Percentiles rank a stretch among this genome's conserved stretches.
Conservation (phyloP, 225 moss, liverwort and hornwort genomes). For the Thuidium tamariscinum region DNA sequence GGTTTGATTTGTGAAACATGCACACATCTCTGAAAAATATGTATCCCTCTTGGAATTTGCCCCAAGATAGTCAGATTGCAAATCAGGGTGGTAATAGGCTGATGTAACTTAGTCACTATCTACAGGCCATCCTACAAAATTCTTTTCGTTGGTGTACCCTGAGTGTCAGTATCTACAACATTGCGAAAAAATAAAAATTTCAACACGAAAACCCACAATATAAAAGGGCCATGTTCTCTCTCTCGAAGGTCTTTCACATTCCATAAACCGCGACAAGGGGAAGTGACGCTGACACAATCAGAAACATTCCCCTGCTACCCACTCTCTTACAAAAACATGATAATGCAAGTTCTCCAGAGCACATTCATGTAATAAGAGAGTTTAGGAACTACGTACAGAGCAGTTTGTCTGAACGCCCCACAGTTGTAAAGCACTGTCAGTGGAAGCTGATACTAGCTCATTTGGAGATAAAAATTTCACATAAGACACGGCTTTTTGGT, state of each 20-base stretch:
- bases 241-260: not conserved
- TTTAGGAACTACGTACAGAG: slow-evolving; percentile 22
- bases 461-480: slow-evolving; percentile 24
- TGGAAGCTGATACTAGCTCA: slow-evolving; percentile 79
- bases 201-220: not conserved
- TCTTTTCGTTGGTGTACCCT: not conserved
- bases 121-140: not conserved
- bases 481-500: not conserved
- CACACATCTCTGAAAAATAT: too few relatives aligned
- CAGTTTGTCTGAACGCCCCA: slow-evolving; percentile 64
- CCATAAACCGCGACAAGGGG: not conserved
- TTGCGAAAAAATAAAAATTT: not conserved
- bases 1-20: too few relatives aligned
- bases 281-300: fast-evolving
- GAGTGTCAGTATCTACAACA: not conserved
- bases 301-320: not conserved
- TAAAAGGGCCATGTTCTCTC: not conserved
- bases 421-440: slow-evolving; percentile 57
- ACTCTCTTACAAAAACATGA: not conserved
- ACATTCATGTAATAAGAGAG: not conserved
- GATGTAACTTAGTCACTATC: not conserved
- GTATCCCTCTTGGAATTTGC: too few relatives aligned
- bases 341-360: not conserved
- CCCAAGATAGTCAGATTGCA: too few relatives aligned
- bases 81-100: too few relatives aligned